Evolutionary conservation across 768 basidiomycete genomes (phyloP).

Genomic region (Brasilioporus rufonigricans): DNA sequence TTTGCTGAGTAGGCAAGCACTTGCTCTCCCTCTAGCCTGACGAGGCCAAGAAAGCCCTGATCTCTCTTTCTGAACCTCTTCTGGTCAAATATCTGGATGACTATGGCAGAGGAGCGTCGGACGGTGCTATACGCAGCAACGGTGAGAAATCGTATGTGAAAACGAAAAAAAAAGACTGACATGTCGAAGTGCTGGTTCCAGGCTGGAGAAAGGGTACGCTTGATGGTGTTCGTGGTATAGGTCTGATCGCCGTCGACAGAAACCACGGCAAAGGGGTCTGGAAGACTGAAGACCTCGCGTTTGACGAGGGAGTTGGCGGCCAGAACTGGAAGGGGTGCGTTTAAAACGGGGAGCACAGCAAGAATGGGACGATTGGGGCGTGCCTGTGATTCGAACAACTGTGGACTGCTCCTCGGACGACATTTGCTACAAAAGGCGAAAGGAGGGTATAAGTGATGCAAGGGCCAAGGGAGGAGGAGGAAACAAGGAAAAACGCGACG

Average conservation of each 20-base stretch:
- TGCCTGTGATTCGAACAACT: constrained; percentile 29
- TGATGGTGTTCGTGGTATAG: constrained; percentile 70
- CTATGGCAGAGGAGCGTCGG: constrained; percentile 69
- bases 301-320: constrained; percentile 74
- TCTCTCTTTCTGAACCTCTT: constrained; percentile 85
- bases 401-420: constrained; percentile 14
- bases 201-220: constrained; percentile 64
- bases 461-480: too few species aligned
- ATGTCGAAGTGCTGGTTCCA: constrained; percentile 88
- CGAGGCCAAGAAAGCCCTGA: constrained; percentile 69
- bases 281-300: constrained; percentile 75
- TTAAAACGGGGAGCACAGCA: background rate
- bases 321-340: constrained; percentile 52
- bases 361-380: background rate
- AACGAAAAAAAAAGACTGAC: constrained; percentile 42
- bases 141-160: constrained; percentile 6
- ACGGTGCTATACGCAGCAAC: constrained; percentile 47
- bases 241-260: constrained; percentile 85
- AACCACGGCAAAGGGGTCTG: constrained; percentile 87
- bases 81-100: constrained; percentile 89
- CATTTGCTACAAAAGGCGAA: constrained; percentile 11
- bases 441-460: too few species aligned
- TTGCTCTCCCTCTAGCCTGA: constrained; percentile 54
- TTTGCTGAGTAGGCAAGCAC: constrained; percentile 48
- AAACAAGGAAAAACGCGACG: too few species aligned